These are phyloP conservation scores for Thymus mandschuricus DNA, from an alignment of 257 asterid species.

Conservation along the genomic window DNA sequence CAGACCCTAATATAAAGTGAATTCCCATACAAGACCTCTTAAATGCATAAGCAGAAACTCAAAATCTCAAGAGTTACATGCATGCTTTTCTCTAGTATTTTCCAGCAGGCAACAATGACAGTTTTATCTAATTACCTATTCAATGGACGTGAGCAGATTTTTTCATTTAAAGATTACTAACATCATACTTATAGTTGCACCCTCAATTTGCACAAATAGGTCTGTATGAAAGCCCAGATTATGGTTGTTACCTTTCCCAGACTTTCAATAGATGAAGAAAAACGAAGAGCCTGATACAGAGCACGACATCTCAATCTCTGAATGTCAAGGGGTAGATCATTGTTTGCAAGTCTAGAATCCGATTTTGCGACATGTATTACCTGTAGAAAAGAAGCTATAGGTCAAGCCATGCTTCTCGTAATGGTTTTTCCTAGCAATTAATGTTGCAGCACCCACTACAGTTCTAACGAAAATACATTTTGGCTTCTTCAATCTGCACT, in stretches of 20 bases:
- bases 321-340: conserved; percentile 89
- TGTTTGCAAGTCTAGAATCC: conserved; percentile 96
- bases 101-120: conserved; percentile 6
- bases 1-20: conserved; percentile 77
- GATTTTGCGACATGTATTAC: conserved; percentile 93
- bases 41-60: conserved; percentile 46
- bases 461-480: background rate
- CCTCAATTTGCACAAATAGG: conserved; percentile 33
- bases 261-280: conserved; percentile 75
- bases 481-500: background rate
- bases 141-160: conserved; percentile 3
- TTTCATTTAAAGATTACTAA: conserved; percentile 4
- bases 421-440: conserved; percentile 12
- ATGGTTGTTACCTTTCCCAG: conserved; percentile 78
- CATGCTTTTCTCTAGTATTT: conserved; percentile 1
- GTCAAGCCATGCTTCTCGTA: conserved; percentile 18
- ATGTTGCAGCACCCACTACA: conserved; percentile 21
- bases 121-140: background rate
- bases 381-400: conserved; percentile 47
- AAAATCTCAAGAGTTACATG: conserved; percentile 22
- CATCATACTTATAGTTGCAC: background rate
- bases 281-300: conserved; percentile 80
- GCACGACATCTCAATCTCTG: conserved; percentile 98
- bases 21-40: conserved; percentile 63
- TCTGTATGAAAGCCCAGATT: conserved; percentile 21